Evolutionary conservation across 1,284 basidiomycete species (phyloP).

Genomic region (Cutaneotrichosporon cyanovorans): DNA sequence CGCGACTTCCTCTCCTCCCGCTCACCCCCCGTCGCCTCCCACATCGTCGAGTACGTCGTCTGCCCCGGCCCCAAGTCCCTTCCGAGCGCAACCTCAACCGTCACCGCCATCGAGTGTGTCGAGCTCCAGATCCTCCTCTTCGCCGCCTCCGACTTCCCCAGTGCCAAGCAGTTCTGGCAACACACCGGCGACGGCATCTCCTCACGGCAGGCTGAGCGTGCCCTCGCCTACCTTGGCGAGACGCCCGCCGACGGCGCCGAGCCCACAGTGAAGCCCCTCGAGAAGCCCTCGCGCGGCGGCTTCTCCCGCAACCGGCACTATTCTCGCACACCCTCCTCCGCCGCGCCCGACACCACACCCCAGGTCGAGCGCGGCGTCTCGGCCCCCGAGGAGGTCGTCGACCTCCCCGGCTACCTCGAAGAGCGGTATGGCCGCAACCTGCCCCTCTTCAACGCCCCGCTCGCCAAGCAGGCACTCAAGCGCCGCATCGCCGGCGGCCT

Average conservation of each 20-base stretch:
- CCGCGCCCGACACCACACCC: neutral
- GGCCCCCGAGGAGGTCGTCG: conserved; percentile 41
- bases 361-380: neutral
- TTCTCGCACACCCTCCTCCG: conserved; percentile 3
- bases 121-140: conserved; percentile 78
- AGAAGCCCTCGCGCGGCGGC: conserved; percentile 23
- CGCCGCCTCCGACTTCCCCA: conserved; percentile 55
- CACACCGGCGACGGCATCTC: conserved; percentile 87
- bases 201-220: conserved; percentile 76
- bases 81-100: conserved; percentile 9
- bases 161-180: conserved; percentile 93
- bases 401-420: conserved; percentile 61
- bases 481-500: conserved; percentile 84
- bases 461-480: conserved; percentile 77
- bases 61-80: conserved; percentile 42
- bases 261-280: neutral
- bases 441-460: conserved; percentile 61
- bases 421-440: conserved; percentile 94
- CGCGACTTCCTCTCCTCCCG: conserved; percentile 61
- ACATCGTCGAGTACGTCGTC: conserved; percentile 67
- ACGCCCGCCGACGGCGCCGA: conserved; percentile 32
- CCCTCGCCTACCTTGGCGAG: conserved; percentile 59
- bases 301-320: conserved; percentile 47
- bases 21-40: conserved; percentile 51
- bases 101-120: conserved; percentile 42